Evolutionary conservation across 768 basidiomycete genomes (phyloP).

Genomic region (Boletellus ananas): DNA sequence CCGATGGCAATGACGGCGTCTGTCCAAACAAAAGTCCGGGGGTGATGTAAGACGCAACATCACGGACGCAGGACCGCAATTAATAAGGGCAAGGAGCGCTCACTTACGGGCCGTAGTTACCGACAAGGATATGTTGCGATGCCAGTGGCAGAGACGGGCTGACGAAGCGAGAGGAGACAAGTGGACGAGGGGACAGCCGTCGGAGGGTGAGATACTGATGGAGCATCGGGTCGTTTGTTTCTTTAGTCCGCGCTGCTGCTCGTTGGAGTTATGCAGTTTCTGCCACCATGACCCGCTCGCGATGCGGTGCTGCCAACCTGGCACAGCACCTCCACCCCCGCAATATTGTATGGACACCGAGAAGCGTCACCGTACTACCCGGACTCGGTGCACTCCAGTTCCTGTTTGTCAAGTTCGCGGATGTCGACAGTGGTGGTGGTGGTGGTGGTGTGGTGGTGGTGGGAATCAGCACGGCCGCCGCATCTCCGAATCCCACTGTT

Average conservation of each 20-base stretch:
- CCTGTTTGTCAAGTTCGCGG: too few species aligned
- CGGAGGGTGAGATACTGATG: background rate
- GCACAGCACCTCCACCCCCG: too few species aligned
- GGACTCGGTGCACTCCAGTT: too few species aligned
- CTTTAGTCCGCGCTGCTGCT: conserved; percentile 10
- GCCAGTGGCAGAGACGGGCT: background rate
- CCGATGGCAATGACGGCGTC: background rate
- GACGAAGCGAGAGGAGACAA: background rate
- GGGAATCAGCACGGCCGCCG: too few species aligned
- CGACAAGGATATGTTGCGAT: background rate
- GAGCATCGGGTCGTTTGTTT: conserved; percentile 6
- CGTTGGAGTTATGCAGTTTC: background rate
- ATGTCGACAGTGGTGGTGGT: too few species aligned
- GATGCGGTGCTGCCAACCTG: too few species aligned
- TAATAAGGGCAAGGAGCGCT: background rate
- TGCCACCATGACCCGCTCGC: background rate
- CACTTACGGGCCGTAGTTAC: conserved; percentile 4
- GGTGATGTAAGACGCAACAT: too few species aligned
- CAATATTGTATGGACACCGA: too few species aligned
- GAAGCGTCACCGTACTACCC: too few species aligned
- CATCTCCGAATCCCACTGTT: too few species aligned
- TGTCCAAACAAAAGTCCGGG: background rate
- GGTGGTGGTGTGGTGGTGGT: too few species aligned
- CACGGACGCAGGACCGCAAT: background rate
- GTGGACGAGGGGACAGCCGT: background rate